Percentiles rank a stretch among this genome's conserved stretches.
Conservation (phyloP, 208 protist species). For the Trichomonas gallinae region DNA sequence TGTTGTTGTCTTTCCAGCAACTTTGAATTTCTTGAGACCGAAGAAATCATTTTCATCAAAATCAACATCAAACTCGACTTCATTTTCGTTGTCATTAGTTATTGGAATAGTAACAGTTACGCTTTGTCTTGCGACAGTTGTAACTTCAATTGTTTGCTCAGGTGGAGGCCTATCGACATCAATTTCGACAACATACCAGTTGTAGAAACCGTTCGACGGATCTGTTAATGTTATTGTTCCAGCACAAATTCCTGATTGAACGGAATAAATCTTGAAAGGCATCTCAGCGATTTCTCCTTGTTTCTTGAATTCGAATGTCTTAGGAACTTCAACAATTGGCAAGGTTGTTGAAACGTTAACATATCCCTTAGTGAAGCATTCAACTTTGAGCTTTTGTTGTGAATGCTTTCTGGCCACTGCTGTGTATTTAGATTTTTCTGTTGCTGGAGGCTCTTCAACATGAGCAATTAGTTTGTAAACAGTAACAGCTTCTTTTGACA, state of each 20-base stretch:
- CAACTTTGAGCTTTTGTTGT: not conserved
- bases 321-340: not conserved
- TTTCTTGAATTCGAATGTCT: not conserved
- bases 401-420: not conserved
- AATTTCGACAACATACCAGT: not conserved
- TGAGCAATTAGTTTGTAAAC: not conserved
- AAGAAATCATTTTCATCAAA: not conserved
- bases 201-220: not conserved
- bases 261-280: not conserved
- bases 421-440: not conserved
- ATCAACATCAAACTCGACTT: not conserved
- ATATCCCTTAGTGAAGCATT: not conserved
- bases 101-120: not conserved
- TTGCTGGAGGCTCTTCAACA: not conserved
- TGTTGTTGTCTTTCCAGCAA: not conserved
- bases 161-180: not conserved
- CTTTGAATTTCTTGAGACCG: not conserved
- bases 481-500: not conserved
- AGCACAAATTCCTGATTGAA: not conserved
- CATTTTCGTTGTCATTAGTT: not conserved
- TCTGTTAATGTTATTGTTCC: not conserved
- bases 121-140: not conserved
- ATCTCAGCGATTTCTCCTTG: not conserved
- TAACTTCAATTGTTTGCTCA: not conserved
- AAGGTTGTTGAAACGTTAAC: not conserved